Base-by-base conservation (phyloP, 2,329 filamentous ascomycete species). In the Bipolaris oryzae region DNA sequence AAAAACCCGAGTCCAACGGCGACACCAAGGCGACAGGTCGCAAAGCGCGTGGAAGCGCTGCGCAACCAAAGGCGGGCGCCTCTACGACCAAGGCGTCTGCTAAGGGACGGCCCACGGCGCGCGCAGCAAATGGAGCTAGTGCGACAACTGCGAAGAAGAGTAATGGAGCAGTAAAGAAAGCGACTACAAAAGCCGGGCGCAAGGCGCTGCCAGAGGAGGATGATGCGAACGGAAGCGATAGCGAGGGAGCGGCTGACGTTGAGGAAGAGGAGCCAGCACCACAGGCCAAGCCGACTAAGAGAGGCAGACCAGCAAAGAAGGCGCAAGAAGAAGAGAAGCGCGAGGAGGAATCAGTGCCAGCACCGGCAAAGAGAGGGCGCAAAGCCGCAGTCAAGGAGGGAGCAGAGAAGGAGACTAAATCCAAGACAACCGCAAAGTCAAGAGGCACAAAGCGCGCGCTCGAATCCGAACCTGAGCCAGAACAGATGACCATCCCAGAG, bases 291-390 rank as follows among this genome's bases (percentile, higher is more conserved):
- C 62, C 66, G 37, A 58, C 61, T 16, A 74, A 73, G 67, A 61
- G 69, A 34, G 64, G 68, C 37, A 67, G 64, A 44, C 62, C 64
- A 42, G 65, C 68, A 23, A 94, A 85, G 21, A 90, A 78, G 46
- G 58, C 54, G 33, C 61, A 59, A 7, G 64, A 70, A 2, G 64
- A 70, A 18, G 66, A 63, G 16, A 59, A 55, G 18, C 45, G 43
- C n/a, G 48, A 51, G 13, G 66, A 68, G 35, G 63, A 61, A 44
- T 52, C 63, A 3, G 64, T 59, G 33, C 57, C 63, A 3, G 63
- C 61, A 33, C 70, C 68, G 2, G 58, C 57, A n/a, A 75, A 71
- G 60, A 73, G 64, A 53, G 64, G 67, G 39, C 70, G 72, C 43
- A 75, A 73, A 57, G 53, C 63, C 21, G 66, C 60, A 2, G 62